A percentile compares a stretch with the other conserved stretches of the same genome.
phyloP scores from a whole-genome alignment of 306 rosid species.

The Herpetospermum pedunculosum region DNA sequence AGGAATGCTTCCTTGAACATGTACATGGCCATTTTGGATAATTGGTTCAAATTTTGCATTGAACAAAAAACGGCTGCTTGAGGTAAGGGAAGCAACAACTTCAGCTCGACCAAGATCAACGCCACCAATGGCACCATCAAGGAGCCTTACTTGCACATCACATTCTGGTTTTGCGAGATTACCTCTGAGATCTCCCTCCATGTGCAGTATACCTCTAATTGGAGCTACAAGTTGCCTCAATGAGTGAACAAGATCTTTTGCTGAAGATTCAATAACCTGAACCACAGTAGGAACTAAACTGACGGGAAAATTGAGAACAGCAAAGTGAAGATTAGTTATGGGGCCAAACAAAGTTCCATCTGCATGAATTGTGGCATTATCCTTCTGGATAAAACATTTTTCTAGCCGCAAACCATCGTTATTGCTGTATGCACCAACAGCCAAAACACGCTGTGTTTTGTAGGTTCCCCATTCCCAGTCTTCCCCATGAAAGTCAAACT shows the following conservation, averaged over 20 bases:
- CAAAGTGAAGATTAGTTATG: constrained; percentile 79
- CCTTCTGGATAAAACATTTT: constrained; percentile 65
- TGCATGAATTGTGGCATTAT: constrained; percentile 87
- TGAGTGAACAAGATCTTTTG: constrained; percentile 57
- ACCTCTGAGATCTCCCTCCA: constrained; percentile 98
- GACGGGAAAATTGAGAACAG: constrained; percentile 81
- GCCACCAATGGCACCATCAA: constrained; percentile 86
- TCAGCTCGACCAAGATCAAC: constrained; percentile 85
- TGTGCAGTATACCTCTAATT: constrained; percentile 76
- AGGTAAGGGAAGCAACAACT: constrained; percentile 82
- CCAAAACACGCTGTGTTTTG: constrained; percentile 69
- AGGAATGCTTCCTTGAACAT: constrained; percentile 83
- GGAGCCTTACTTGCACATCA: constrained; percentile 92
- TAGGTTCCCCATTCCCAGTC: constrained; percentile 97
- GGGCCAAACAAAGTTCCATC: constrained; percentile 92
- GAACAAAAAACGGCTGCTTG: constrained; percentile 75
- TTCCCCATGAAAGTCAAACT: constrained; percentile 86
- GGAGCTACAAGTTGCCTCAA: constrained; percentile 61
- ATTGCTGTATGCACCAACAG: constrained; percentile 76
- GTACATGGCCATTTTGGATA: constrained; percentile 77
- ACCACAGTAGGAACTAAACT: constrained; percentile 74
- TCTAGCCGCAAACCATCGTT: constrained; percentile 70
- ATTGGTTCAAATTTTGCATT: constrained; percentile 86
- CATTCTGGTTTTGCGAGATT: constrained; percentile 86
- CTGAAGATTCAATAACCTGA: constrained; percentile 74